Percentiles rank a stretch among this genome's conserved stretches.
phyloP scores from a whole-genome alignment of 1,139 yeast species.

The Blastobotrys elegans region DNA sequence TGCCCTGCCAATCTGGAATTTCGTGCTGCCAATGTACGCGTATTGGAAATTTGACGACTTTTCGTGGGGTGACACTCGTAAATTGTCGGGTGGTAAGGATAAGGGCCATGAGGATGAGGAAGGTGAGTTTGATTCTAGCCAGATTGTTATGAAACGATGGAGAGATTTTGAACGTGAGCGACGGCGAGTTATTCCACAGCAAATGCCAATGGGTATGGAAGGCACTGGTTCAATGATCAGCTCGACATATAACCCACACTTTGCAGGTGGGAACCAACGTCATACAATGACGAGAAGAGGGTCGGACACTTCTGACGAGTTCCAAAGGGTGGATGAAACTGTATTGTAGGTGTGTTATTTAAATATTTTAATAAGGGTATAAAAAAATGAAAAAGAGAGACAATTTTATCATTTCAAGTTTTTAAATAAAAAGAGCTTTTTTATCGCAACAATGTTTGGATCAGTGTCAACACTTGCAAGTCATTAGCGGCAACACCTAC shows the following conservation, averaged over 20 bases:
- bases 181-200: constrained; percentile 18
- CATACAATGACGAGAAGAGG: background rate
- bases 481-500: constrained; percentile 8
- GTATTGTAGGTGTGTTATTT: constrained; percentile 3
- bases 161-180: constrained; percentile 78
- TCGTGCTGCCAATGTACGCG: constrained; percentile 82
- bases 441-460: constrained; percentile 8
- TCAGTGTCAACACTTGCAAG: background rate
- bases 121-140: constrained; percentile 86
- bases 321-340: constrained; percentile 7
- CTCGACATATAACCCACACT: constrained; percentile 2
- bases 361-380: background rate
- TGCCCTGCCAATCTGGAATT: constrained; percentile 94
- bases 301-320: constrained; percentile 8
- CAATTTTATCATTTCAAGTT: background rate
- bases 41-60: constrained; percentile 98
- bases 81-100: constrained; percentile 63
- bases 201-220: constrained; percentile 10
- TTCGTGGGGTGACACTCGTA: constrained; percentile 97
- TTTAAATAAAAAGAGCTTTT: background rate
- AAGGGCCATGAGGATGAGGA: constrained; percentile 60
- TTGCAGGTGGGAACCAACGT: background rate
- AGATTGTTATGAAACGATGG: constrained; percentile 89
- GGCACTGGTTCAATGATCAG: constrained; percentile 13
- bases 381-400: background rate